phyloP scores from a whole-genome alignment of 441 rosid species.

The Theobroma grandiflorum region DNA sequence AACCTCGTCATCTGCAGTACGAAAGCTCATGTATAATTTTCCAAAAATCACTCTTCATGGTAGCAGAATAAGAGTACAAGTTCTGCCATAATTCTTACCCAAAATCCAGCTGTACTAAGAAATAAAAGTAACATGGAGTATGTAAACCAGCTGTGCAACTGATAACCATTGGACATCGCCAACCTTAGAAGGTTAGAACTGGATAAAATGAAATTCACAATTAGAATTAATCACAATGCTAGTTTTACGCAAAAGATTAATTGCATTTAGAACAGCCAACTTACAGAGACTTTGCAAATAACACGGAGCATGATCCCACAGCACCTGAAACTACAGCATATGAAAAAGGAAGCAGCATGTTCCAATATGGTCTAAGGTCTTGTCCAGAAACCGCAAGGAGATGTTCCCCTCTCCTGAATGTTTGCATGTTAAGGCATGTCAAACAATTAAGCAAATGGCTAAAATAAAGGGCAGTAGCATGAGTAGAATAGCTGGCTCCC shows the following conservation, averaged over 20 bases:
- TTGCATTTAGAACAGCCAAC: slow-evolving; percentile 37
- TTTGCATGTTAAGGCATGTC: slow-evolving; percentile 22
- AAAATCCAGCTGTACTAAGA: slow-evolving; percentile 97
- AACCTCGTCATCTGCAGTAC: slow-evolving; percentile 88
- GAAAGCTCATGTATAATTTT: slow-evolving; percentile 17
- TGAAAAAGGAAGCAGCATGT: slow-evolving; percentile 89
- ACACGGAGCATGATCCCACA: slow-evolving; percentile 93
- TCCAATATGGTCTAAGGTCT: slow-evolving; percentile 85
- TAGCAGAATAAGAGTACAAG: slow-evolving; percentile 5
- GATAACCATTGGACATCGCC: slow-evolving; percentile 89
- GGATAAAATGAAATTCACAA: slow-evolving; percentile 30
- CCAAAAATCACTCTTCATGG: slow-evolving; percentile 26
- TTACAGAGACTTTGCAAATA: slow-evolving; percentile 98
- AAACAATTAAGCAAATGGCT: slow-evolving; percentile 16
- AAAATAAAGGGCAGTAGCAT: background rate
- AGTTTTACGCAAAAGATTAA: slow-evolving; percentile 12
- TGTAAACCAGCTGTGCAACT: slow-evolving; percentile 96
- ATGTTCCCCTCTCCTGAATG: slow-evolving; percentile 87
- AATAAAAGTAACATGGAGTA: slow-evolving; percentile 93
- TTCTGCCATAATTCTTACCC: slow-evolving; percentile 58
- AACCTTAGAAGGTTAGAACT: slow-evolving; percentile 89
- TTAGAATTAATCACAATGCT: slow-evolving; percentile 26
- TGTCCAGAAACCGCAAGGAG: slow-evolving; percentile 70
- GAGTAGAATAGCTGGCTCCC: background rate
- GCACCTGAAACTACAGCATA: slow-evolving; percentile 98